Percentiles rank a stretch among this genome's conserved stretches.
These are phyloP conservation scores for Diospyros kaki DNA, from an alignment of 148 eudicot species.

Conservation along the genomic window DNA sequence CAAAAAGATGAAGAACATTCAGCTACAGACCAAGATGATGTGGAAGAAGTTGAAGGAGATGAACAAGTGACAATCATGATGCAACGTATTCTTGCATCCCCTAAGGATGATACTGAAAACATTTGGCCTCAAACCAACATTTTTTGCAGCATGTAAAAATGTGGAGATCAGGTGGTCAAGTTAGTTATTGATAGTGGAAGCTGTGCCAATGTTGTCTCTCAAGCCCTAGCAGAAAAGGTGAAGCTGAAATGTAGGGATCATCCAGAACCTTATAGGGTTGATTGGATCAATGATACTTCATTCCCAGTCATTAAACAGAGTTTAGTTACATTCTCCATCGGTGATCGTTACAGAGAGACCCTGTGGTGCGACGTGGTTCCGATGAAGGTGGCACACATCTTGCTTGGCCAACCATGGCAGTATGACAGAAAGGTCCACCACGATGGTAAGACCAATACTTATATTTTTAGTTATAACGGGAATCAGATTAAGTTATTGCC, in stretches of 20 bases:
- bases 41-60: no score
- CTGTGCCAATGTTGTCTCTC: neutral
- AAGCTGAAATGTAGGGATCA: neutral
- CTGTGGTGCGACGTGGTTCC: no score
- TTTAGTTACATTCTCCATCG: neutral
- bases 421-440: no score
- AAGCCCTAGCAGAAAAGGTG: neutral
- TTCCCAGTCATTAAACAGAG: neutral
- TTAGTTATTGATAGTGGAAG: neutral
- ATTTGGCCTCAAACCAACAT: neutral
- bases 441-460: no score
- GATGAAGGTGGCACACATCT: no score
- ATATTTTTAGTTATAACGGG: no score
- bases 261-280: neutral
- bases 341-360: neutral
- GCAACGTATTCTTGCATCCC: no score
- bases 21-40: no score
- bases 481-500: no score
- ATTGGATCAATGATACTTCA: neutral
- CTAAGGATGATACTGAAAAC: neutral
- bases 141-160: neutral
- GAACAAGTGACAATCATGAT: no score
- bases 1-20: no score
- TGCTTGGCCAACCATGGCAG: no score
- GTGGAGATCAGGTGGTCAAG: neutral